Percentiles rank a stretch among this genome's conserved stretches.
Evolutionary conservation across 352 stramenopile genomes (phyloP).

Genomic region (Phytophthora vignae): DNA sequence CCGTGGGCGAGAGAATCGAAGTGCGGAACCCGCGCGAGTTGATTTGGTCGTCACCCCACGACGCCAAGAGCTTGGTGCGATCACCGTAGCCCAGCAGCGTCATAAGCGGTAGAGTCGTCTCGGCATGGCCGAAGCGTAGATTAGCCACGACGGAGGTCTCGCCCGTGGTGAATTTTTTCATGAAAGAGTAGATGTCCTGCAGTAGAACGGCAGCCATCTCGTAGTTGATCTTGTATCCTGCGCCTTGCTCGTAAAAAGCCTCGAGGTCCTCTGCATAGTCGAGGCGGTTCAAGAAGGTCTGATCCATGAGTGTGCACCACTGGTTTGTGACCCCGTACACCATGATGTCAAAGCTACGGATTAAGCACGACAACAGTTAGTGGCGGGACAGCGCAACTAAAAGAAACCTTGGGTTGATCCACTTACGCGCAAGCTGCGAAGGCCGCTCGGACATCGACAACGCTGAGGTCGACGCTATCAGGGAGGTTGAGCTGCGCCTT

Average conservation of each 20-base stretch:
- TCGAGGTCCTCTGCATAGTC: slow-evolving; percentile 79
- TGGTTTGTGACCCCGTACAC: slow-evolving; percentile 57
- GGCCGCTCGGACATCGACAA: slow-evolving; percentile 50
- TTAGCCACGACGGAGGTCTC: slow-evolving; percentile 46
- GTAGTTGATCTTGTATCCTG: slow-evolving; percentile 75
- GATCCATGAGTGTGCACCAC: slow-evolving; percentile 70
- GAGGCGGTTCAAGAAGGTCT: slow-evolving; percentile 49
- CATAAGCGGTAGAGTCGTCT: slow-evolving; percentile 78
- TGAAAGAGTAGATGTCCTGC: slow-evolving; percentile 56
- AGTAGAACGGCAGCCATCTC: slow-evolving; percentile 76
- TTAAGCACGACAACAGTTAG: slow-evolving; percentile 1
- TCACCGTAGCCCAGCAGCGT: slow-evolving; percentile 67
- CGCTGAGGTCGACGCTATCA: slow-evolving; percentile 35
- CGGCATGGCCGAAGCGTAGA: slow-evolving; percentile 76
- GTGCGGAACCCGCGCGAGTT: slow-evolving; percentile 59
- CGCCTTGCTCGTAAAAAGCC: slow-evolving; percentile 70
- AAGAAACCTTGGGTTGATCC: neutral
- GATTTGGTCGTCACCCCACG: slow-evolving; percentile 49
- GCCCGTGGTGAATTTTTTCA: slow-evolving; percentile 55
- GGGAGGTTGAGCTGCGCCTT: slow-evolving; percentile 50
- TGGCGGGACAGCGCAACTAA: neutral
- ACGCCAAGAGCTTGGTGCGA: slow-evolving; percentile 42
- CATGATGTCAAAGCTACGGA: slow-evolving; percentile 65
- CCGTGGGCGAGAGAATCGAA: slow-evolving; percentile 68
- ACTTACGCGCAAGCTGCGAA: slow-evolving; percentile 76